phyloP scores from a whole-genome alignment of 2,329 filamentous ascomycete species.

The Apiospora sp. region DNA sequence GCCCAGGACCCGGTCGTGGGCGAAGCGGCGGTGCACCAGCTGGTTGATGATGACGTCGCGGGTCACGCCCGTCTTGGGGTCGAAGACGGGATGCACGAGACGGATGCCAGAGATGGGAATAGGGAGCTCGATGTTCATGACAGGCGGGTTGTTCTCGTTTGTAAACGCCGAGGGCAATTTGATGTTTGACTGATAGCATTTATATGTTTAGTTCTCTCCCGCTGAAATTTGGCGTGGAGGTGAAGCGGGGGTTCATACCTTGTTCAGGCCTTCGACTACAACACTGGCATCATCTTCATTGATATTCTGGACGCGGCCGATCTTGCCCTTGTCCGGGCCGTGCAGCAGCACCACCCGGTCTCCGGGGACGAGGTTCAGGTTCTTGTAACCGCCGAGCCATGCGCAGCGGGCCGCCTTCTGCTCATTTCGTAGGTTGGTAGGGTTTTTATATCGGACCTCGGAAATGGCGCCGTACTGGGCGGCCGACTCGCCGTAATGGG shows the following conservation, averaged over 20 bases:
- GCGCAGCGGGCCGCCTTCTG: constrained; percentile 53
- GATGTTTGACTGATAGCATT: constrained; percentile 46
- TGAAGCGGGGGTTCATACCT: constrained; percentile 57
- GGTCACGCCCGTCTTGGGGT: constrained; percentile 68
- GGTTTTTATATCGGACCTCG: constrained; percentile 41
- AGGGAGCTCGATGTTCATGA: constrained; percentile 59
- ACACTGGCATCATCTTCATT: constrained; percentile 63
- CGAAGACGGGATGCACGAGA: constrained; percentile 78
- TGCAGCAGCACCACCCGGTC: constrained; percentile 86
- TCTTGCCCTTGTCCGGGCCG: constrained; percentile 83
- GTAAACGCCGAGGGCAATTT: constrained; percentile 51
- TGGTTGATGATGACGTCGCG: constrained; percentile 82
- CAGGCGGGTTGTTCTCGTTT: constrained; percentile 44
- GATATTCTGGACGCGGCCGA: constrained; percentile 73
- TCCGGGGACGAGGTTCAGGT: constrained; percentile 68
- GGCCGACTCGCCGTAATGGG: constrained; percentile 68
- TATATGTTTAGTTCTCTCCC: constrained; percentile 1
- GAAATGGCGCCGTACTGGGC: constrained; percentile 67
- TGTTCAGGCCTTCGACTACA: constrained; percentile 67
- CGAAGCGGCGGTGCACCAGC: constrained; percentile 62
- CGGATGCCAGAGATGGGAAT: constrained; percentile 77
- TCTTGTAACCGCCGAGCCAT: constrained; percentile 63
- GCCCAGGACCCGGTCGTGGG: constrained; percentile 57
- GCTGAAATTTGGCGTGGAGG: not conserved
- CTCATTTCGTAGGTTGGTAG: constrained; percentile 44